Evolutionary conservation across 495 filamentous ascomycete genomes (phyloP).

Genomic region (Talaromyces proteolyticus): DNA sequence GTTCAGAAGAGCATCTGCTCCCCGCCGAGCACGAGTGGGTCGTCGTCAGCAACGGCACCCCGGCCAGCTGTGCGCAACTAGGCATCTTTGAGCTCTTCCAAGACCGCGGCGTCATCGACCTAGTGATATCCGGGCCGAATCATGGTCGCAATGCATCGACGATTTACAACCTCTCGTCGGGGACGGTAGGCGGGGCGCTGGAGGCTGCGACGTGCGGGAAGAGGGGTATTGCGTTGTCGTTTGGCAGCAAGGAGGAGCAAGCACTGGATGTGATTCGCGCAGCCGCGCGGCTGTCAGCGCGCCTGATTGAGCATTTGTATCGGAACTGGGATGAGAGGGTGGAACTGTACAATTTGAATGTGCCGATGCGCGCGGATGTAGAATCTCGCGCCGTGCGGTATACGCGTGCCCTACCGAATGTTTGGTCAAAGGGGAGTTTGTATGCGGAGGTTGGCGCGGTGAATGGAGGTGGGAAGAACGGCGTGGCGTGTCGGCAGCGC

Average conservation of each 20-base stretch:
- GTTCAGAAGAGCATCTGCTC: conserved; percentile 1
- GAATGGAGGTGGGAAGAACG: no score
- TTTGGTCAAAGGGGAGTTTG: conserved; percentile 72
- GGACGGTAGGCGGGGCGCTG: conserved; percentile 86
- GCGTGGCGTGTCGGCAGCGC: no score
- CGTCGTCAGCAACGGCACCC: conserved; percentile 79
- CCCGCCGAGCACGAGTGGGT: conserved; percentile 52
- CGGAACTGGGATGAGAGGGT: conserved; percentile 69
- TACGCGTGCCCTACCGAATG: conserved; percentile 78
- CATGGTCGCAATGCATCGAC: conserved; percentile 93
- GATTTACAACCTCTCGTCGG: conserved; percentile 79
- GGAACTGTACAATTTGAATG: conserved; percentile 83
- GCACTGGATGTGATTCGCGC: conserved; percentile 58
- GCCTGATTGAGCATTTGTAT: conserved; percentile 66
- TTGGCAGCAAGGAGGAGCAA: conserved; percentile 75
- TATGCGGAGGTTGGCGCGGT: conserved; percentile 55
- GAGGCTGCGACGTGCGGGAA: conserved; percentile 81
- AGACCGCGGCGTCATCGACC: conserved; percentile 66
- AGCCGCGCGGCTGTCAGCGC: conserved; percentile 62
- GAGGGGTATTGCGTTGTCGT: conserved; percentile 74
- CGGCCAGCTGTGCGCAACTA: conserved; percentile 82
- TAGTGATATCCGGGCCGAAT: conserved; percentile 88
- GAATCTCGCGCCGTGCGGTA: conserved; percentile 61
- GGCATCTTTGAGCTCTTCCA: conserved; percentile 84
- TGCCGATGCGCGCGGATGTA: conserved; percentile 62